Percentiles rank a stretch among this genome's conserved stretches.
Conservation (phyloP, 352 stramenopile species). For the Globisporangium camurandrum region DNA sequence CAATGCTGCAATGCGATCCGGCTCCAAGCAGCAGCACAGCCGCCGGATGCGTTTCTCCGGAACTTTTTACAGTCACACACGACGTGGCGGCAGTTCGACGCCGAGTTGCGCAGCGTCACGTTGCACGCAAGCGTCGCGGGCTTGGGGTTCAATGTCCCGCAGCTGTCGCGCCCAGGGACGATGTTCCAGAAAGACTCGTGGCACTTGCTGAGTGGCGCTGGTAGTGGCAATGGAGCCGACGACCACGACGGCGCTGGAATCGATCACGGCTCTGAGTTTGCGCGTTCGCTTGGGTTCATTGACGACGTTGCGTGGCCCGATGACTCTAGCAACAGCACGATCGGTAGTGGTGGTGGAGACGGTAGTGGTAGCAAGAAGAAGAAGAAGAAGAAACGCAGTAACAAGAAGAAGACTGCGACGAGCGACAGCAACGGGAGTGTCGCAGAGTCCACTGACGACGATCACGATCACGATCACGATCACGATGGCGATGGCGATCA, state of each 20-base stretch:
- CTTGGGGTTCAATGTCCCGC: constrained; percentile 70
- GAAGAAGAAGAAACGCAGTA: constrained; percentile 49
- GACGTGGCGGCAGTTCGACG: constrained; percentile 71
- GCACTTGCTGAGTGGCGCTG: constrained; percentile 34
- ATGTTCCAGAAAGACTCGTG: constrained; percentile 58
- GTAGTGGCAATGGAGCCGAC: no score
- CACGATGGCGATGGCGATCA: neutral
- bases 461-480: constrained; percentile 6
- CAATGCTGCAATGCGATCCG: constrained; percentile 87
- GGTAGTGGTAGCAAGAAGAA: constrained; percentile 67
- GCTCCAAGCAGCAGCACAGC: constrained; percentile 81
- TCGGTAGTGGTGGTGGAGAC: neutral
- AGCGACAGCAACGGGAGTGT: neutral
- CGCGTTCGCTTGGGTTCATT: constrained; percentile 69
- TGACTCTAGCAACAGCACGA: constrained; percentile 8
- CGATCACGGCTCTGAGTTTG: constrained; percentile 78
- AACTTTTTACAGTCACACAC: constrained; percentile 88
- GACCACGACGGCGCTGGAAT: constrained; percentile 48
- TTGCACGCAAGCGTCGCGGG: constrained; percentile 46
- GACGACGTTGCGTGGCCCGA: constrained; percentile 83
- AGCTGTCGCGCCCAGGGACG: constrained; percentile 31
- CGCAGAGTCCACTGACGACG: no score
- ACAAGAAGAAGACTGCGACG: constrained; percentile 3
- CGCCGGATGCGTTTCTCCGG: constrained; percentile 81
- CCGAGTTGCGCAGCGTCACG: constrained; percentile 54